These are phyloP conservation scores for Rhodotorula sphaerocarpa DNA, from an alignment of 768 basidiomycete genomes.

Conservation along the genomic window DNA sequence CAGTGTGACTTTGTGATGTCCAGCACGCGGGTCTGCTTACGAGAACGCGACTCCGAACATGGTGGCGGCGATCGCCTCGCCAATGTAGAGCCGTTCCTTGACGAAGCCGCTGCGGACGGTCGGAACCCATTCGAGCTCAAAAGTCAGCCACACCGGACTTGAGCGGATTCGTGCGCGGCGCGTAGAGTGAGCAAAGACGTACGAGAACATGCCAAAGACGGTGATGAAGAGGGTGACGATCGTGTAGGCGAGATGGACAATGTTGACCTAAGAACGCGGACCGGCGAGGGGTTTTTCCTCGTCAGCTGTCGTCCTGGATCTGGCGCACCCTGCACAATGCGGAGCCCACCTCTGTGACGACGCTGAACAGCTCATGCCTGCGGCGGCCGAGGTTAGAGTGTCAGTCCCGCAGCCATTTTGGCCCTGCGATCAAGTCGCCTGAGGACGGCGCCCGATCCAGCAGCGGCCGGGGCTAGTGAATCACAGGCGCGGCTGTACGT, in stretches of 20 bases:
- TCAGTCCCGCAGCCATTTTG: too few species aligned
- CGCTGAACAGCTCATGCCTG: conserved; percentile 1
- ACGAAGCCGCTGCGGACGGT: conserved; percentile 50
- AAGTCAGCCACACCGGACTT: background rate
- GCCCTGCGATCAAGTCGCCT: too few species aligned
- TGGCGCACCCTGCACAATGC: too few species aligned
- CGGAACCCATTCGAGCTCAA: background rate
- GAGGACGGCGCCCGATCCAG: too few species aligned
- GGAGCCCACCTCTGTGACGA: conserved; percentile 26
- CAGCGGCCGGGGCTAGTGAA: too few species aligned
- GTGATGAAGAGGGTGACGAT: conserved; percentile 33
- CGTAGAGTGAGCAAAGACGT: background rate
- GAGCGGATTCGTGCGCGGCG: too few species aligned
- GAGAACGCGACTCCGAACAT: conserved; percentile 62
- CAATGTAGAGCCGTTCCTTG: conserved; percentile 84
- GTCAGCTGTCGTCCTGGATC: too few species aligned
- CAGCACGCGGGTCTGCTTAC: background rate
- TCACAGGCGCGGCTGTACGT: too few species aligned
- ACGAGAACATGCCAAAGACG: conserved; percentile 38
- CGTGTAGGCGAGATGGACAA: conserved; percentile 31
- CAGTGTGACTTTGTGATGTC: too few species aligned
- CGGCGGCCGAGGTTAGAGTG: too few species aligned
- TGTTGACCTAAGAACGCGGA: conserved; percentile 26
- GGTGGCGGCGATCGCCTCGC: conserved; percentile 94
- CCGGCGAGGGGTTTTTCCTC: too few species aligned